These are phyloP conservation scores for Forsythia viridissima DNA, from an alignment of 257 asterid genomes.

Conservation along the genomic window DNA sequence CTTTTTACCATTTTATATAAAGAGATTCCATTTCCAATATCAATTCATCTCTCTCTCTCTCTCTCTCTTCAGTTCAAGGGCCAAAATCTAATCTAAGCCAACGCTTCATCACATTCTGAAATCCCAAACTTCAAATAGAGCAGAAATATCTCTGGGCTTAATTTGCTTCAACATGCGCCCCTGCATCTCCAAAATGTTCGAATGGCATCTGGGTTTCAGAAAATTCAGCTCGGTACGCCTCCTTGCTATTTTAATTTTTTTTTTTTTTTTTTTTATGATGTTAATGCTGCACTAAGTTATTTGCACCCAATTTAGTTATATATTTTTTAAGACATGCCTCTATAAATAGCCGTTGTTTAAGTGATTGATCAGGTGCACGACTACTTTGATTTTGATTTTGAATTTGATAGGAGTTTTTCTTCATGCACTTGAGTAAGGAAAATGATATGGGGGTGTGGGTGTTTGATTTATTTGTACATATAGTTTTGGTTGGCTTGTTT, in stretches of 20 bases:
- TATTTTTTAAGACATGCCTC: neutral
- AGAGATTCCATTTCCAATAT: neutral
- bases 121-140: neutral
- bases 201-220: conserved; percentile 36
- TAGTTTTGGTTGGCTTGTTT: neutral
- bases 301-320: neutral
- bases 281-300: neutral
- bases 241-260: neutral
- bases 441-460: neutral
- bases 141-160: neutral
- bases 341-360: neutral
- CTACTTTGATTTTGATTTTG: neutral
- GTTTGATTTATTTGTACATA: neutral
- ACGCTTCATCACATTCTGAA: neutral
- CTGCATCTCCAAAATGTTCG: conserved; percentile 45
- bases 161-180: conserved; percentile 47
- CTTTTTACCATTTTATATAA: neutral
- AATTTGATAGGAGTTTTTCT: neutral
- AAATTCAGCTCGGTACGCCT: conserved; percentile 50
- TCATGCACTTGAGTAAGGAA: neutral
- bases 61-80: neutral
- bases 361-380: neutral
- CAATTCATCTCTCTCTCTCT: neutral
- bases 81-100: neutral
- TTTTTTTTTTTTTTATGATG: neutral